Evolutionary conservation across 2,329 filamentous ascomycete genomes (phyloP).

Genomic region (Fusarium foetens): DNA sequence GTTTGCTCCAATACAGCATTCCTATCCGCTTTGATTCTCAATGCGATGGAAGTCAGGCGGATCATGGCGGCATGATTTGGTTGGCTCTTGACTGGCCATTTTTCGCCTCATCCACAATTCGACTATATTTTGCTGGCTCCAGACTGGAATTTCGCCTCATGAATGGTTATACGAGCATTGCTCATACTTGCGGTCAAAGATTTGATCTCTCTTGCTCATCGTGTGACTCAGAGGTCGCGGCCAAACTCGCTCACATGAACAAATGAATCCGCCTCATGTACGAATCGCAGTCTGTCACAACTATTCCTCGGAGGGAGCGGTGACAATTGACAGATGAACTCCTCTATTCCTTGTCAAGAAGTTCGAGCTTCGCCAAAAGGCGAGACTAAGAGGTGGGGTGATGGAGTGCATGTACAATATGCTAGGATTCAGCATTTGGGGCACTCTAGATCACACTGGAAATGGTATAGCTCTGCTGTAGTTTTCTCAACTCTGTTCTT

Average conservation of each 20-base stretch:
- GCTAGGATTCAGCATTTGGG: slow-evolving; percentile 39
- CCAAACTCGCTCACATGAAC: slow-evolving; percentile 39
- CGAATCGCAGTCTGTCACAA: slow-evolving; percentile 27
- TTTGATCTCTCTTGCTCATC: slow-evolving; percentile 20
- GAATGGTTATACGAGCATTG: slow-evolving; percentile 29
- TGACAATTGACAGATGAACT: slow-evolving; percentile 29
- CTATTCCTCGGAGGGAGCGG: slow-evolving; percentile 9
- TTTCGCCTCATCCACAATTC: slow-evolving; percentile 33
- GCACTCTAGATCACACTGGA: slow-evolving; percentile 42
- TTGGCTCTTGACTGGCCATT: slow-evolving; percentile 28
- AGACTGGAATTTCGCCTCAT: slow-evolving; percentile 32
- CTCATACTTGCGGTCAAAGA: slow-evolving; percentile 41
- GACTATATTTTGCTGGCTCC: slow-evolving; percentile 14
- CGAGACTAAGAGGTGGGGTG: slow-evolving; percentile 27
- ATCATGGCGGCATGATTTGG: slow-evolving; percentile 34
- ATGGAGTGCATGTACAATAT: slow-evolving; percentile 30
- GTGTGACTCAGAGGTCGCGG: slow-evolving; percentile 38
- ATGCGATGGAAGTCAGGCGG: slow-evolving; percentile 28
- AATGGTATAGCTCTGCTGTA: slow-evolving; percentile 30
- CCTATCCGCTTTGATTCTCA: slow-evolving; percentile 14
- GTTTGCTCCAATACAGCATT: slow-evolving; percentile 19
- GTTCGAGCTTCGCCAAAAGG: slow-evolving; percentile 17
- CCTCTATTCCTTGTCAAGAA: slow-evolving; percentile 24
- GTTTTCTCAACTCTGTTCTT: slow-evolving; percentile 24
- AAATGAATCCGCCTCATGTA: slow-evolving; percentile 19